Conservation (phyloP, 1,139 yeast genomes). For the Taiozyma sp. region DNA sequence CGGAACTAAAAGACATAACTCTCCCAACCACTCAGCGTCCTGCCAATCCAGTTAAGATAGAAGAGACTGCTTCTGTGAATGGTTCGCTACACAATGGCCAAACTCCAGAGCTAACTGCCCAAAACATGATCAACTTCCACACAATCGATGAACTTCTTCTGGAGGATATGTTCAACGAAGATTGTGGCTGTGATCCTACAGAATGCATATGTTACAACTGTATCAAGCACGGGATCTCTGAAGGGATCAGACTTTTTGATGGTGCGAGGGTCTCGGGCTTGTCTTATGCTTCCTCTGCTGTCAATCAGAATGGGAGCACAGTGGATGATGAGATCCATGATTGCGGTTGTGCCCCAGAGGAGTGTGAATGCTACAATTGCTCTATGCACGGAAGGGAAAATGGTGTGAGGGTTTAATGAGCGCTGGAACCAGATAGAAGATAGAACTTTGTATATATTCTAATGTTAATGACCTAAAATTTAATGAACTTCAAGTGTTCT, state of each 20-base stretch:
- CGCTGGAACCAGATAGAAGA: neutral
- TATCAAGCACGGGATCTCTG: constrained; percentile 17
- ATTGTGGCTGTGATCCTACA: constrained; percentile 18
- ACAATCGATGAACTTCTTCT: constrained; percentile 18
- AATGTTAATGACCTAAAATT: neutral
- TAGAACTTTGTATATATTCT: neutral
- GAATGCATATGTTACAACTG: constrained; percentile 20
- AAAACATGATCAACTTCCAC: constrained; percentile 16
- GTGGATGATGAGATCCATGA: constrained; percentile 7
- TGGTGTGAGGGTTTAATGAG: constrained; percentile 9
- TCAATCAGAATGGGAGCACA: neutral
- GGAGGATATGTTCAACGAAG: constrained; percentile 15
- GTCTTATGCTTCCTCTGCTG: neutral
- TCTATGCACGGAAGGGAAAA: constrained; percentile 15
- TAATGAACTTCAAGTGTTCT: neutral
- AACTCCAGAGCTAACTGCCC: neutral
- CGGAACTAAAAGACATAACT: constrained; percentile 2
- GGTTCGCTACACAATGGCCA: neutral
- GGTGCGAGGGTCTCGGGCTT: constrained; percentile 5
- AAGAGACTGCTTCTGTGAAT: neutral
- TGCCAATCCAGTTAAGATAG: neutral
- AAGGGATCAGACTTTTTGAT: constrained; percentile 19
- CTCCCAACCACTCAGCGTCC: neutral
- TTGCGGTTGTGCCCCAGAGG: constrained; percentile 17
- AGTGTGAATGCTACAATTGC: constrained; percentile 19